Base-by-base conservation (phyloP, 352 stramenopile species). In the Phytophthora podocarpi region DNA sequence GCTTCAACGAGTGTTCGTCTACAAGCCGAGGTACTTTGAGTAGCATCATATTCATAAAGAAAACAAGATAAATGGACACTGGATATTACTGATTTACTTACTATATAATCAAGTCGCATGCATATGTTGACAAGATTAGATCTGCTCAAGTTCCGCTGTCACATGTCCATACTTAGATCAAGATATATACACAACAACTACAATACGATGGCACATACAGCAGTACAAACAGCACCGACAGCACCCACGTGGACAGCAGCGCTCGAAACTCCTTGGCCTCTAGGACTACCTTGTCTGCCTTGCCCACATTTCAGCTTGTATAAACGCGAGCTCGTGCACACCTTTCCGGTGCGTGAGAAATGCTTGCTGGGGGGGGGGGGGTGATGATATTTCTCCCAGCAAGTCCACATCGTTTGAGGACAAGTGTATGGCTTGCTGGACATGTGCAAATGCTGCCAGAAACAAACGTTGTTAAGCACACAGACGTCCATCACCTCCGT, bases 321-420 rank as follows among this genome's bases (percentile, higher is more conserved):
- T 20, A 54, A 13, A 4, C 20, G 7, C 8, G 20, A 54, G 9
- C 46, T 42, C 4, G 23, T 23, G 11, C 31, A 20, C 10, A 53
- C 27, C 10, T 53, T 62, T 30, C 23, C 41, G 24, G 7, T 54
- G n/a, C 47, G 13, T 13, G 42, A 50, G 23, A 62, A 62, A 4
- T 63, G 30, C 32, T 45, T 26, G 2, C 18, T 27, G 2, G 46
- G 31, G 9, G 34, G 46, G 36, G 62, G 62, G 41, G 42, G 62
- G 3, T n/a, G 8, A 35, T 68, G 45, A 20, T 58, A 62, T 27
- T 68, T 68, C 43, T 68, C 59, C 43, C 50, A 68, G 23, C 51
- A 63, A 10, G 51, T 69, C 51, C 59, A 63, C 0, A 27, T 55
- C 6, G 23, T 12, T 21, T 62, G 40, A 8, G 15, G 36, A 20